Evolutionary conservation across 306 rosid genomes (phyloP).

Genomic region (Vigna hirtella): DNA sequence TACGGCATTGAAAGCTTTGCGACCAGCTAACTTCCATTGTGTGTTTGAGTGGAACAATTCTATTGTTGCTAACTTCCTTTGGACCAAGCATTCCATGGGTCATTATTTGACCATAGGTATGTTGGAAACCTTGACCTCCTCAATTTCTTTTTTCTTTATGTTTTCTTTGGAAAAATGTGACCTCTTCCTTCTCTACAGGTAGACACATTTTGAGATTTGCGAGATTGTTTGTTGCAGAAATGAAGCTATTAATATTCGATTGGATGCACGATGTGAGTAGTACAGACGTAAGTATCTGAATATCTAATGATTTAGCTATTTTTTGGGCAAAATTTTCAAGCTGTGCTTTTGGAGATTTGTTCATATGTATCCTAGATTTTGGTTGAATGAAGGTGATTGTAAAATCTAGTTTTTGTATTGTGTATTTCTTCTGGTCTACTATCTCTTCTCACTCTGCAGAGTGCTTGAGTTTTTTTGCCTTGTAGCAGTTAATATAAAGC

Average conservation of each 20-base stretch:
- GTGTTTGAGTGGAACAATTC: slow-evolving; percentile 47
- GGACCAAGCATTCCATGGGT: slow-evolving; percentile 47
- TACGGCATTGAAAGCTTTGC: slow-evolving; percentile 46
- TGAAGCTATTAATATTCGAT: slow-evolving; percentile 56
- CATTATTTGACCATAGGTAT: slow-evolving; percentile 60
- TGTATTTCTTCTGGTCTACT: slow-evolving; percentile 35
- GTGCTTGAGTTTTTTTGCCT: slow-evolving; percentile 38
- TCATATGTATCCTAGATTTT: slow-evolving; percentile 61
- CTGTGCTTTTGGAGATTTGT: slow-evolving; percentile 56
- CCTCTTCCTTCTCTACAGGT: slow-evolving; percentile 46
- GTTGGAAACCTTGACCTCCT: slow-evolving; percentile 26
- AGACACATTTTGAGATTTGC: slow-evolving; percentile 54
- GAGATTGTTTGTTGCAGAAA: slow-evolving; percentile 55
- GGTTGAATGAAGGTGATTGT: slow-evolving; percentile 56
- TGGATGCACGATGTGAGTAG: slow-evolving; percentile 54
- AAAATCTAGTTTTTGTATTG: slow-evolving; percentile 34
- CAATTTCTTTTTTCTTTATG: not conserved
- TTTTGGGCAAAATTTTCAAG: slow-evolving; percentile 55
- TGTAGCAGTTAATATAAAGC: slow-evolving; percentile 30
- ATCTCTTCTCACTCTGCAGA: slow-evolving; percentile 38
- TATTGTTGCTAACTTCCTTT: slow-evolving; percentile 54
- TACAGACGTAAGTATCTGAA: slow-evolving; percentile 57
- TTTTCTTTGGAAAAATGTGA: slow-evolving; percentile 34
- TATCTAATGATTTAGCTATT: slow-evolving; percentile 52
- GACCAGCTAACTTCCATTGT: slow-evolving; percentile 42